Evolutionary conservation across 225 moss, liverwort and hornwort species (phyloP).

Genomic region (Thuidium tamariscinum): DNA sequence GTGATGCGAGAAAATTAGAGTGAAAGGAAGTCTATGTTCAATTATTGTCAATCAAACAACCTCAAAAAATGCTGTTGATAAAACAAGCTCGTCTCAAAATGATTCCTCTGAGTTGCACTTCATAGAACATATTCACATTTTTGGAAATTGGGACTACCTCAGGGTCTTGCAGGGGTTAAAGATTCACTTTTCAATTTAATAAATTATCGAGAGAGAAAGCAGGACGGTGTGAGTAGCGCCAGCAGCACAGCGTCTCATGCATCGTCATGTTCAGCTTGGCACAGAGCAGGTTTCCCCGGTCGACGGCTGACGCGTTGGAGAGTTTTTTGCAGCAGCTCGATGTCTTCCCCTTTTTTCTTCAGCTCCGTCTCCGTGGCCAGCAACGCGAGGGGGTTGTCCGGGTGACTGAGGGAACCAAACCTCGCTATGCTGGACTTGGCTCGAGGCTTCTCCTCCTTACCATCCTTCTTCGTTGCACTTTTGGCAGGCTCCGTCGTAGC

Average conservation of each 20-base stretch:
- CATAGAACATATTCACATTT: not conserved
- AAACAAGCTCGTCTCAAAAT: not conserved
- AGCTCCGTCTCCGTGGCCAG: slow-evolving; percentile 13
- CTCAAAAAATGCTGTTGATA: not conserved
- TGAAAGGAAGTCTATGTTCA: not conserved
- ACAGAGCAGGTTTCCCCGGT: not conserved
- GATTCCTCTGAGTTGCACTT: not conserved
- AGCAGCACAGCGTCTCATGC: not conserved
- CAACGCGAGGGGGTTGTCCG: slow-evolving; percentile 13
- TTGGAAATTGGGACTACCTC: not conserved
- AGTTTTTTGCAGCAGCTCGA: slow-evolving; percentile 16
- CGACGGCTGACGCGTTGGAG: not conserved
- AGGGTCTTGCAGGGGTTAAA: not conserved
- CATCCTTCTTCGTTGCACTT: not conserved
- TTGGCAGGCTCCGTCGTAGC: not conserved
- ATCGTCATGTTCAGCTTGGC: not conserved
- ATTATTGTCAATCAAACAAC: not conserved
- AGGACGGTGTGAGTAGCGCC: not conserved
- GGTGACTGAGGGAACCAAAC: slow-evolving; percentile 3
- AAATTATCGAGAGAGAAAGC: not conserved
- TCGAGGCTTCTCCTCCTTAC: not conserved
- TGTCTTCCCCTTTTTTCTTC: slow-evolving; percentile 19
- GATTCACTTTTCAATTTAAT: not conserved
- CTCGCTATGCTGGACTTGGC: slow-evolving; percentile 13
- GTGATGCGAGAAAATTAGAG: not conserved